phyloP scores from a whole-genome alignment of 352 stramenopile species.

The Phytopythium mirpurense region DNA sequence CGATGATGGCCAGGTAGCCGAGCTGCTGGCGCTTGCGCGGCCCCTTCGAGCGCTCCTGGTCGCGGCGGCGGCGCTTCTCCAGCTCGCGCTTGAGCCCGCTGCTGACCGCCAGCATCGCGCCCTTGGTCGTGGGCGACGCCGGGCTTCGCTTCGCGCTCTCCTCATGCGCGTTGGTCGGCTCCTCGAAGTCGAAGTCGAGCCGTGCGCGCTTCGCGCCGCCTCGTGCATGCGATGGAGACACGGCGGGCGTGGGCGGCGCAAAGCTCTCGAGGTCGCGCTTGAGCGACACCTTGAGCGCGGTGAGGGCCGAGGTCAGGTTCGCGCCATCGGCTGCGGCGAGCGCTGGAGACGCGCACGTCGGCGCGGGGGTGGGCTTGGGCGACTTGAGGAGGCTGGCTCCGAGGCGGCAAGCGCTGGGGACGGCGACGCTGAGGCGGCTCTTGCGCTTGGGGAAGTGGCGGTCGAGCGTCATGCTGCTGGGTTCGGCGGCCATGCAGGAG shows the following conservation, averaged over 20 bases:
- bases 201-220: conserved; percentile 47
- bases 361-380: conserved; percentile 10
- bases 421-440: conserved; percentile 23
- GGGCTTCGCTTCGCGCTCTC: conserved; percentile 21
- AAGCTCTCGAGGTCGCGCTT: conserved; percentile 71
- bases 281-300: conserved; percentile 66
- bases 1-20: conserved; percentile 76
- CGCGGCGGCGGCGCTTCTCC: conserved; percentile 44
- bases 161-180: conserved; percentile 16
- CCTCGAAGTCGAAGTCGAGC: conserved; percentile 37
- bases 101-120: conserved; percentile 65
- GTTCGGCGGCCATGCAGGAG: conserved; percentile 3
- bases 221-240: conserved; percentile 48
- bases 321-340: conserved; percentile 23
- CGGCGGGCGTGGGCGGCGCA: conserved; percentile 60
- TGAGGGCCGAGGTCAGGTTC: conserved; percentile 52
- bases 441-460: conserved; percentile 73
- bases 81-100: conserved; percentile 70
- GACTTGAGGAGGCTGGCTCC: conserved; percentile 10
- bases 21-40: conserved; percentile 62
- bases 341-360: conserved; percentile 3
- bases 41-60: conserved; percentile 38
- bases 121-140: conserved; percentile 12
- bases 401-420: conserved; percentile 22
- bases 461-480: conserved; percentile 42